Conservation (phyloP, 163 green algal species). For the Scenedesmus sp. region DNA sequence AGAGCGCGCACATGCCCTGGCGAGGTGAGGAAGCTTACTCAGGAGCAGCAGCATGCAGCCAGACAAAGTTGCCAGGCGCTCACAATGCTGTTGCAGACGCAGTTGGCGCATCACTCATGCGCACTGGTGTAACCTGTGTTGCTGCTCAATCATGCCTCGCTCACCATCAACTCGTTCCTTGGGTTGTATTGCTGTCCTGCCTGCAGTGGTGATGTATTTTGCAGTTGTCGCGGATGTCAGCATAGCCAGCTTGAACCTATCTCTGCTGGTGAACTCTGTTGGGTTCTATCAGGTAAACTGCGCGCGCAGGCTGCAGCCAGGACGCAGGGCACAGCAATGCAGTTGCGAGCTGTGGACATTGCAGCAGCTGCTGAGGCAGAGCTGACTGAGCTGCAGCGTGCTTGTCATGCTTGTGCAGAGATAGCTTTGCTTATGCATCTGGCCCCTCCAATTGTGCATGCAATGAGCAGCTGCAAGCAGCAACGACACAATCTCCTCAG, state of each 20-base stretch:
- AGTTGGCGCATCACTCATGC: not conserved
- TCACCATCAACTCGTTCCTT: not conserved
- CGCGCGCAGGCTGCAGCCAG: not conserved
- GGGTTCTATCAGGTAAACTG: conserved; percentile 92
- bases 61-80: not conserved
- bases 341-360: not conserved
- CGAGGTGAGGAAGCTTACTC: not conserved
- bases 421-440: not conserved
- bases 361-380: not conserved
- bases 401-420: not conserved
- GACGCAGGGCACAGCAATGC: not conserved
- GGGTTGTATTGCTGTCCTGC: conserved; percentile 58
- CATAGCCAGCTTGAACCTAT: conserved; percentile 93
- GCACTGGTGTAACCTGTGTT: not conserved
- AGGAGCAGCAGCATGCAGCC: not conserved
- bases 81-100: not conserved
- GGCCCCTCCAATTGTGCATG: not conserved
- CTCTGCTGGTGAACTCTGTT: conserved; percentile 93
- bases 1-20: conserved; percentile 37
- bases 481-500: not conserved
- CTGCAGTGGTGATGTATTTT: conserved; percentile 86
- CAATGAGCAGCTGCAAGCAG: not conserved
- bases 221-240: conserved; percentile 86
- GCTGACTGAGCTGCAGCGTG: not conserved
- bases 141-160: not conserved